Base-by-base conservation (phyloP, 441 rosid species). In the Pelargonium fulgidum region DNA sequence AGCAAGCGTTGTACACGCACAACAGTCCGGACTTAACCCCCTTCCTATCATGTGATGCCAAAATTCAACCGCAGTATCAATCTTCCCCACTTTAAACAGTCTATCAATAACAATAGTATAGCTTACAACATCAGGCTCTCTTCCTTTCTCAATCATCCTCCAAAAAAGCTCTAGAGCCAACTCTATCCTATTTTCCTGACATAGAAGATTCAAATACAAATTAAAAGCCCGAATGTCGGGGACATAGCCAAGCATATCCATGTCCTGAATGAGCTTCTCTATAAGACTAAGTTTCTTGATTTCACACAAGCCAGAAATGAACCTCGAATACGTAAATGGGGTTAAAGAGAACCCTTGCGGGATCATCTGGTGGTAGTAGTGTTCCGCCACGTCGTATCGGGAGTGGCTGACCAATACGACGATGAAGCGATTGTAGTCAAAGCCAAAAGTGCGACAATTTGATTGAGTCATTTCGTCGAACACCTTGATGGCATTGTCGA, bases 401-500 rank as follows among this genome's bases (percentile, higher is more conserved):
- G 85, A 70, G 42, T 89, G 81, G 26, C 73, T 78, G 10, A 93
- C 78, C n/a, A 93, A 75, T 33, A 87, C 90, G 48, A 97, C 97
- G 36, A 93, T 86, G 79, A 91, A 86, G 16, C 99, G 88, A 71
- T 91, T 93, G 76, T 87, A 91, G 70, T 91, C 99, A 44, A 79
- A 19, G 76, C 93, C 74, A 73, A 87, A 89, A 69, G 86, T 81
- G 47, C 93, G 91, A 77, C 84, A 86, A 69, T 82, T 79, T 42
- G 97, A 89, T 73, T 81, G 88, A 24, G 92, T 79, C 97, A 91
- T 81, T 90, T 87, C 86, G 74, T 91, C 97, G 90, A 91, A 93
- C 90, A 88, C 80, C 56, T 81, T 81, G 81, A 86, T 67, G 72
- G 98, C 97, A 29, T 84, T 81, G 65, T 89, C 91, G 73, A 93